Percentiles rank a stretch among this genome's conserved stretches.
Conservation (phyloP, 345 rosid genomes). For the Cardamine occulta region DNA sequence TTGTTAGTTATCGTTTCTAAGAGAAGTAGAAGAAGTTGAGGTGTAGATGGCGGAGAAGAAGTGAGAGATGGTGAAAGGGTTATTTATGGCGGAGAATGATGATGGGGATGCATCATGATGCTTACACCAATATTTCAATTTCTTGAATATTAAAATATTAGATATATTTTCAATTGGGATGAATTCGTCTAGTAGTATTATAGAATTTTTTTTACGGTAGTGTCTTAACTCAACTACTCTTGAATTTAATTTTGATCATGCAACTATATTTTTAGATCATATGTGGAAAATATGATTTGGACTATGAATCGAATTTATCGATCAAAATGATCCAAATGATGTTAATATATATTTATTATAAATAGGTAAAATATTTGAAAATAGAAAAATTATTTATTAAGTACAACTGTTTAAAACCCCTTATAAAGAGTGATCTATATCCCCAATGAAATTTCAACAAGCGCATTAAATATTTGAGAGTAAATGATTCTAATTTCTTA, state of each 20-base stretch:
- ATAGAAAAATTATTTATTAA: background rate
- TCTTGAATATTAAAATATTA: slow-evolving; percentile 28
- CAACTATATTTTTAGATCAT: slow-evolving; percentile 1
- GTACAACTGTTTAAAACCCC: background rate
- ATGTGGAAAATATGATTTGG: background rate
- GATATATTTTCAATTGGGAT: slow-evolving; percentile 31
- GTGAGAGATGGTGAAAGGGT: slow-evolving; percentile 35
- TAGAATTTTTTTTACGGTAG: slow-evolving; percentile 3
- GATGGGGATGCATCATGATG: slow-evolving; percentile 18
- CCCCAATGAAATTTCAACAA: slow-evolving; percentile 18
- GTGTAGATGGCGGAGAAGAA: slow-evolving; percentile 36
- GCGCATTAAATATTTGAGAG: slow-evolving; percentile 25
- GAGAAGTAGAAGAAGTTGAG: slow-evolving; percentile 27
- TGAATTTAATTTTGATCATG: slow-evolving; percentile 5
- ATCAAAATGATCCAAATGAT: too few species aligned
- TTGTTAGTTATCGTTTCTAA: slow-evolving; percentile 32
- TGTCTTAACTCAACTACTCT: slow-evolving; percentile 30
- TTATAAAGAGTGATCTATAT: slow-evolving; percentile 2
- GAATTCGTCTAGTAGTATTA: slow-evolving; percentile 17
- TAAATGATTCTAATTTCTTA: slow-evolving; percentile 11
- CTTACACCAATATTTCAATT: slow-evolving; percentile 26
- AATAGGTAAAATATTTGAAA: background rate
- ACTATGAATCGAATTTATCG: too few species aligned
- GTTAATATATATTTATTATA: too few species aligned
- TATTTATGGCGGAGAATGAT: slow-evolving; percentile 49